Conservation (phyloP, 2,329 filamentous ascomycete species). For the Nothopassalora personata region DNA sequence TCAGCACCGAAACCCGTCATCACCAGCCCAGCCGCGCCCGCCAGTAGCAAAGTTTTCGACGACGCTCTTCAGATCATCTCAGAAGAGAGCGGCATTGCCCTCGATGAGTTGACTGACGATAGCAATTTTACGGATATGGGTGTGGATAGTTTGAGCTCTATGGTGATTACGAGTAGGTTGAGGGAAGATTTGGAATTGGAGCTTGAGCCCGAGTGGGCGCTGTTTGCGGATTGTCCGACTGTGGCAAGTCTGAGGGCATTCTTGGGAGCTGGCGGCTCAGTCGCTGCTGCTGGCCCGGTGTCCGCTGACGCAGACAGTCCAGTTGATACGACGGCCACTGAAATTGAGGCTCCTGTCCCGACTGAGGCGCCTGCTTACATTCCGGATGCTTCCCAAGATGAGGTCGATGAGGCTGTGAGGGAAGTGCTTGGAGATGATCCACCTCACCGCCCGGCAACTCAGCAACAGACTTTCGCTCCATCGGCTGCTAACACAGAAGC, state of each 20-base stretch:
- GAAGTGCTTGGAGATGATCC: background rate
- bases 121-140: constrained; percentile 25
- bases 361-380: background rate
- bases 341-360: background rate
- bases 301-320: background rate
- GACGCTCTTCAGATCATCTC: constrained; percentile 22
- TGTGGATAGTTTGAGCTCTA: constrained; percentile 26
- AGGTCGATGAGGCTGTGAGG: background rate
- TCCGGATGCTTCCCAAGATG: background rate
- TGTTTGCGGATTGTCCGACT: constrained; percentile 3
- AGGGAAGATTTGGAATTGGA: constrained; percentile 24
- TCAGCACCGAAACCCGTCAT: background rate
- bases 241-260: background rate
- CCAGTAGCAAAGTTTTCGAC: background rate
- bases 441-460: background rate
- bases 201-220: constrained; percentile 2
- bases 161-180: constrained; percentile 23
- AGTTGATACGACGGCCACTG: background rate
- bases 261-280: background rate
- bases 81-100: constrained; percentile 28
- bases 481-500: background rate
- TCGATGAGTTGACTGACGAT: constrained; percentile 27
- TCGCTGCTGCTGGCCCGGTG: background rate
- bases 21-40: background rate
- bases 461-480: background rate